These are phyloP conservation scores for Solanum sitiens DNA, from an alignment of 257 asterid species.

Conservation along the genomic window DNA sequence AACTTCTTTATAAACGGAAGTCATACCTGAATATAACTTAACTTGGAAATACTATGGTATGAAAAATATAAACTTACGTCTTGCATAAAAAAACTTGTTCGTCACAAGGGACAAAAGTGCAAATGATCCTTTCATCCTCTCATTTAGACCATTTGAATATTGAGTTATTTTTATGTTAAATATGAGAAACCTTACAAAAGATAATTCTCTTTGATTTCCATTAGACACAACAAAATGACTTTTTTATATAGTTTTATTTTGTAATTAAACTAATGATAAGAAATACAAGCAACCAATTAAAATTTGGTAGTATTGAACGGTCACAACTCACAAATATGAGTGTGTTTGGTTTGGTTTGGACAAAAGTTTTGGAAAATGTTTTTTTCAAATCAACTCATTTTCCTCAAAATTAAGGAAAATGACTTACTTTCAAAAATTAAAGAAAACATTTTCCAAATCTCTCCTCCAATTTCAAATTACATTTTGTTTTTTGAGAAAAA, in stretches of 20 bases:
- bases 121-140: not conserved
- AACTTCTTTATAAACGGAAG: too few species aligned
- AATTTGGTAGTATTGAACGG: not conserved
- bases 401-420: too few species aligned
- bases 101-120: not conserved
- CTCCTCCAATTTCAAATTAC: too few species aligned
- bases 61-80: not conserved
- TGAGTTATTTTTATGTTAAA: not conserved
- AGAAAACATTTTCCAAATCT: too few species aligned
- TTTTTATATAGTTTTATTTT: not conserved
- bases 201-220: not conserved
- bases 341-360: too few species aligned
- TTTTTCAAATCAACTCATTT: too few species aligned
- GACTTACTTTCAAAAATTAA: too few species aligned
- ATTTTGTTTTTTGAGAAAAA: too few species aligned
- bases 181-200: not conserved
- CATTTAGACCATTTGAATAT: not conserved
- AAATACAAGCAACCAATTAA: not conserved
- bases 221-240: not conserved
- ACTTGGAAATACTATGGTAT: too few species aligned
- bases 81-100: not conserved
- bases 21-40: too few species aligned
- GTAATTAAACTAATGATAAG: not conserved
- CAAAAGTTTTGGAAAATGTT: too few species aligned
- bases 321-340: too few species aligned